Base-by-base conservation (phyloP, 257 asterid species). In the Eustoma russellianum region DNA sequence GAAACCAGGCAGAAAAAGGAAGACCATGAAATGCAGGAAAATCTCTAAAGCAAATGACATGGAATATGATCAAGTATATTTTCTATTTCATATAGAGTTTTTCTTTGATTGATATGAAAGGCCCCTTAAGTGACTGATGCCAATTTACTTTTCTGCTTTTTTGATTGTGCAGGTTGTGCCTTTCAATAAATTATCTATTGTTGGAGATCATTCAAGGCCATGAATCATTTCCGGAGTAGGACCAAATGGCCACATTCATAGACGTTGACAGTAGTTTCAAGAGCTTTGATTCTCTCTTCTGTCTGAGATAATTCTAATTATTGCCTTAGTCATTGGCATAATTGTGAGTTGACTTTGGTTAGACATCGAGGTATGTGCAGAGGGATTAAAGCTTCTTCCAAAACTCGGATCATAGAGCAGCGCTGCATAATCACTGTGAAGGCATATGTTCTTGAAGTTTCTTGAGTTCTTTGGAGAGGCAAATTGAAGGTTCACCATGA, bases 111-210 rank as follows among this genome's bases (percentile, higher is more conserved):
- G 44, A 41, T 45, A 55, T 55, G 49, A 6, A 55, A 38, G n/a
- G 13, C 48, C 1, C 43, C 10, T 38, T 38, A 38, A 38, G 43
- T 38, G 43, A 38, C 12, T 38, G 41, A 18, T 12, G 16, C 59
- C 48, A 17, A 16, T 17, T 33, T 11, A 41, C 40, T 1, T 44
- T n/a, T 52, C 35, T 44, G 8, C 13, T n/a, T 28, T 4, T 35
- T 18, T 12, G 19, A 48, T 55, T 50, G 17, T 55, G 49, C 81
- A 79, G 83, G 79, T 77, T 15, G 76, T 77, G 24, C 84, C 83
- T 12, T 59, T 35, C 10, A 62, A 46, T 61, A 50, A 60, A 48
- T 18, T 49, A 49, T 47, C 70, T 17, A 35, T 49, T 62, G 19
- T 35, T 13, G 75, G 52, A 15, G 47, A 70, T 47, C 62, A 52